These are phyloP conservation scores for Ajuga chamaepitys DNA, from an alignment of 257 asterid species.

Conservation along the genomic window DNA sequence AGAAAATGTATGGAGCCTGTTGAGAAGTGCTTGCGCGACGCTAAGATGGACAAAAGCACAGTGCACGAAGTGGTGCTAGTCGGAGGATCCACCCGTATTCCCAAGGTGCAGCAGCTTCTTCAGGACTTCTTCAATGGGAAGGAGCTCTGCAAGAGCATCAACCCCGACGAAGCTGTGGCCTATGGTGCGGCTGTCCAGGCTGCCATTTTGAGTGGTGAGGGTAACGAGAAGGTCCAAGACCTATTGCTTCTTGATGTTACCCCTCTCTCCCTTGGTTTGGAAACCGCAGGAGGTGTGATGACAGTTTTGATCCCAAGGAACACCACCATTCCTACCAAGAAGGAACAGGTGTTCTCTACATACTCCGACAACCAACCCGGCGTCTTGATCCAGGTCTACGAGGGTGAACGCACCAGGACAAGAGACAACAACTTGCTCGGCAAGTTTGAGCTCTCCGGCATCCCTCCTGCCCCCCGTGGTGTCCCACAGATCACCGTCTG, in stretches of 20 bases:
- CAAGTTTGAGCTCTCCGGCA: constrained; percentile 75
- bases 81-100: constrained; percentile 76
- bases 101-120: constrained; percentile 67
- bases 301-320: constrained; percentile 74
- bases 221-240: constrained; percentile 79
- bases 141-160: constrained; percentile 86
- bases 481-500: constrained; percentile 83
- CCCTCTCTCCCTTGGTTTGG: constrained; percentile 71
- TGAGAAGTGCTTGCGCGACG: constrained; percentile 78
- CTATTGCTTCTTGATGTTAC: constrained; percentile 66
- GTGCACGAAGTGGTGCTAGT: constrained; percentile 72
- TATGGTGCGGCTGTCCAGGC: constrained; percentile 90
- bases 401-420: constrained; percentile 74
- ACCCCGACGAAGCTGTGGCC: constrained; percentile 85
- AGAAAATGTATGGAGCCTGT: constrained; percentile 81
- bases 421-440: constrained; percentile 73
- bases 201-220: constrained; percentile 80
- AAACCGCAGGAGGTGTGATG: constrained; percentile 90
- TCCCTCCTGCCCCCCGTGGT: constrained; percentile 82
- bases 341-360: constrained; percentile 79
- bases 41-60: constrained; percentile 71
- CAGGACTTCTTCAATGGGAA: constrained; percentile 84
- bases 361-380: constrained; percentile 84
- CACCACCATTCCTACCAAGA: constrained; percentile 79
- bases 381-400: constrained; percentile 76